A percentile compares a stretch with the other conserved stretches of the same genome.
phyloP scores from a whole-genome alignment of 768 basidiomycete species.

The Trametes gibbosa region DNA sequence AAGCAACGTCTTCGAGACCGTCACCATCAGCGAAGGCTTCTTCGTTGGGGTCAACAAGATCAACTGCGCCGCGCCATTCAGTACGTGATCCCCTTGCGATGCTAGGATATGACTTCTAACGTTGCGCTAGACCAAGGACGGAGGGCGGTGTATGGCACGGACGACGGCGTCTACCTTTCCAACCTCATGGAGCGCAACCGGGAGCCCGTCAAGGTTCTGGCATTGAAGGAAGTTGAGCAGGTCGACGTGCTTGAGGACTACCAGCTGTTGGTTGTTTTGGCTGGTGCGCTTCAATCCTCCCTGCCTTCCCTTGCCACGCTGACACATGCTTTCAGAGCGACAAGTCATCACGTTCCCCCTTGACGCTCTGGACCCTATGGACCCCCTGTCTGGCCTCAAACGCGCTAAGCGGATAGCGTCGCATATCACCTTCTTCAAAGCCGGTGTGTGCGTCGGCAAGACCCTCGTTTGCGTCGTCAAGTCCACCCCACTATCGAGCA shows the following conservation, averaged over 20 bases:
- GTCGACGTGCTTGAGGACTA: slow-evolving; percentile 97
- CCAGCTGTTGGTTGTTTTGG: slow-evolving; percentile 94
- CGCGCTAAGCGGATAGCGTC: slow-evolving; percentile 93
- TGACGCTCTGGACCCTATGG: slow-evolving; percentile 85
- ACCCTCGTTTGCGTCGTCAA: slow-evolving; percentile 97
- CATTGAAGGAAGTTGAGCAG: slow-evolving; percentile 86
- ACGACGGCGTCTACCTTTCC: slow-evolving; percentile 94
- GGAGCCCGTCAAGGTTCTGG: slow-evolving; percentile 88
- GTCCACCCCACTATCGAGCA: slow-evolving; percentile 90
- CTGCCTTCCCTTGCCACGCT: neutral
- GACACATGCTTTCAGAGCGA: slow-evolving; percentile 55
- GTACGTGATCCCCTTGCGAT: slow-evolving; percentile 50
- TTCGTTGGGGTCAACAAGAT: slow-evolving; percentile 84
- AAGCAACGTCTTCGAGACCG: slow-evolving; percentile 83
- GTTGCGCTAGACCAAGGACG: slow-evolving; percentile 70
- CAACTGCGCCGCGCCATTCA: slow-evolving; percentile 85
- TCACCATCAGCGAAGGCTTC: slow-evolving; percentile 82
- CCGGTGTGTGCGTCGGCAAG: slow-evolving; percentile 86
- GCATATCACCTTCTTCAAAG: slow-evolving; percentile 97
- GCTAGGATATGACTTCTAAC: neutral
- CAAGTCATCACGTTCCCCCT: slow-evolving; percentile 96
- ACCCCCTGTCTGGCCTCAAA: slow-evolving; percentile 88
- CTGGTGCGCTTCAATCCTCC: slow-evolving; percentile 51
- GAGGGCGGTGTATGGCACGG: slow-evolving; percentile 93
- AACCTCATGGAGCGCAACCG: slow-evolving; percentile 74